Base-by-base conservation (phyloP, 108 stramenopile genomes). In the Fistulifera solaris region DNA sequence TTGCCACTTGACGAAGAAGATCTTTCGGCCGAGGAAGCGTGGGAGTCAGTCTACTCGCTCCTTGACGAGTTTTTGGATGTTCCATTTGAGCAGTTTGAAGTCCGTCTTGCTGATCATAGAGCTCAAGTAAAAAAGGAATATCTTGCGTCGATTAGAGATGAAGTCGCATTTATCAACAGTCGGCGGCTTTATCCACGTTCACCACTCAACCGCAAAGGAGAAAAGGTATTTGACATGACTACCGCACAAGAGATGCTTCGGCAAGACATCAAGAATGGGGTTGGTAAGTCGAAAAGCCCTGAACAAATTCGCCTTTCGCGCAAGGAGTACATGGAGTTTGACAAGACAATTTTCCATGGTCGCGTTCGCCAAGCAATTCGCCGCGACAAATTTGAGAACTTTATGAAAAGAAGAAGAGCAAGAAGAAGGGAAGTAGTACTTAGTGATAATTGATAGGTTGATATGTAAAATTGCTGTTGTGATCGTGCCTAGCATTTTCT, bases 61-160 rank as follows among this genome's bases (percentile, higher is more conserved):
- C 3, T 35, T 8, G 31, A 35, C 31, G 31, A 35, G 31, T 45
- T 45, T 45, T 21, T 11, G 4, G 44, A 45, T 8, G 44, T 45
- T 21, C 44, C 44, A 8, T 45, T 45, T 45, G 44, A 45, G 17
- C 44, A 45, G 21, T 45, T 45, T 45, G 11, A 45, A 11, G 21
- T 11, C 11, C 17, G 21, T 45, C 21, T 45, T 45, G 2, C 17
- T 21, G 31, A 35, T 35, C 31, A 35, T 8, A 35, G 31, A 8
- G 31, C 8, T 35, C 31, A 35, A 35, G 31, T 35, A 3, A 45
- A 45, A 11, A 45, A 45, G 11, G 44, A 21, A 21, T 17, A 45
- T 21, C 17, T 17, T 5, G 3, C 44, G 2, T 45, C 44, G 11
- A 11, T 21, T 11, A 17, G 21, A 11, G 44, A 45, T 21, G 44